These are phyloP conservation scores for Phialophora tarda DNA, from an alignment of 2,329 filamentous ascomycete species.

Conservation along the genomic window DNA sequence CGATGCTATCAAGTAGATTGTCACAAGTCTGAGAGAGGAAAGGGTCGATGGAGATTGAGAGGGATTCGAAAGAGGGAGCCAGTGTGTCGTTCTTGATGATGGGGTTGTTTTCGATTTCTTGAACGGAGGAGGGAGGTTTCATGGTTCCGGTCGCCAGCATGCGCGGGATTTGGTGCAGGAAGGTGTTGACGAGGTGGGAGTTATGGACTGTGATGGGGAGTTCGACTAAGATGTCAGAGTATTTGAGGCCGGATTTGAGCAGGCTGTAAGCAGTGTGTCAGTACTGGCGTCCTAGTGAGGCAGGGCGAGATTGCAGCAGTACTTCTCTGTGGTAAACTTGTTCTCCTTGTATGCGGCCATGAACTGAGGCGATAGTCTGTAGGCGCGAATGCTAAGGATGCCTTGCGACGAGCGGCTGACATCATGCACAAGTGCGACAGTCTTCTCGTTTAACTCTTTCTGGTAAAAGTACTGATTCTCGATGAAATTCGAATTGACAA, in stretches of 20 bases:
- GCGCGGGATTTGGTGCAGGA: conserved; percentile 87
- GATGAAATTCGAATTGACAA: conserved; percentile 90
- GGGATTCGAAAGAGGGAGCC: conserved; percentile 84
- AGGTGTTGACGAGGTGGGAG: conserved; percentile 93
- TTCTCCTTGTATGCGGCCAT: conserved; percentile 92
- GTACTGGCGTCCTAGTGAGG: conserved; percentile 37
- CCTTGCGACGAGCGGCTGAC: conserved; percentile 94
- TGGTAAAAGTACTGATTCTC: conserved; percentile 99
- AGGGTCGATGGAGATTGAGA: conserved; percentile 93
- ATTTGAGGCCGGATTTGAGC: conserved; percentile 90
- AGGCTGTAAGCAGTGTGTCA: conserved; percentile 62
- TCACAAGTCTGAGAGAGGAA: conserved; percentile 99
- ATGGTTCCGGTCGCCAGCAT: conserved; percentile 51
- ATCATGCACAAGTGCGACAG: conserved; percentile 90
- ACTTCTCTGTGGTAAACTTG: conserved; percentile 97
- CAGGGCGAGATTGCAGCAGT: conserved; percentile 47
- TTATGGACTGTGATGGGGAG: conserved; percentile 90
- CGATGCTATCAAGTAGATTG: conserved; percentile 92
- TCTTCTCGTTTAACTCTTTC: conserved; percentile 84
- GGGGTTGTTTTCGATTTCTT: conserved; percentile 72
- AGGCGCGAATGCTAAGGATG: conserved; percentile 84
- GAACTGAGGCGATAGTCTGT: conserved; percentile 84
- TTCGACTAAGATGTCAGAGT: conserved; percentile 92
- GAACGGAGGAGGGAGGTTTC: conserved; percentile 76
- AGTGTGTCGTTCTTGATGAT: conserved; percentile 67